Evolutionary conservation across 2,329 filamentous ascomycete species (phyloP), one percentile per base, ranked within the genome.

Genomic region (Coleophoma crateriformis): DNA sequence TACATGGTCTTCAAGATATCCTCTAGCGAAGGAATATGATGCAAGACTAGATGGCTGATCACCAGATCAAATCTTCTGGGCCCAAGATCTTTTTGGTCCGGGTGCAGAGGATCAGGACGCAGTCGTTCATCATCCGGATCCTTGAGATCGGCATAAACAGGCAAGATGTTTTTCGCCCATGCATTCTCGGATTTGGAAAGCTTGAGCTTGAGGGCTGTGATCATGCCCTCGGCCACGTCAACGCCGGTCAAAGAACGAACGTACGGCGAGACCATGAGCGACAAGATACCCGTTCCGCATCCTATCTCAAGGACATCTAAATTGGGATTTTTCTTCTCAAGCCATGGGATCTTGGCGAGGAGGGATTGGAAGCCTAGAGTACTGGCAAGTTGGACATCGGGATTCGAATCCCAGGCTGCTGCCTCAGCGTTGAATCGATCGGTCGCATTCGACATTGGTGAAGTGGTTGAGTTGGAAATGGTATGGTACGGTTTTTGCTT

Each of bases 201-300:
- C 58, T 81, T 81, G 1, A 60, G 46, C 14, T 66, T 59, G 43
- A 81, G 70, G 0, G 72, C 74, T 2, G 68, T 66, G 33, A 82
- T 74, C 78, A 82, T 82, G 46, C 76, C 77, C 14, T 69, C 60
- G 2, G 77, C 72, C 0, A 75, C 71, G 54, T 82, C 78, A 17
- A 82, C 68, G 39, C 77, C 77, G 2, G 77, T 70, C 5, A 81
- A 60, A 7, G 66, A 68, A 39, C 67, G 69, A 5, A 75, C 71
- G 33, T 72, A 63, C 0, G 77, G 76, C 0, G 77, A 71, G 3
- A 79, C 64, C 8, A 64, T 66, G 43, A 77, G 67, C 10, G 74
- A 76, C 63, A 96, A 87, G 69, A 97, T 96, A 64, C 88, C 88
- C 51, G 92, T 97, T 65, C 92, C 91, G 71, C 91, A 96, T 69